These are phyloP conservation scores for Zygosaccharomyces bailii DNA, from an alignment of 805 yeast species.

Conservation along the genomic window DNA sequence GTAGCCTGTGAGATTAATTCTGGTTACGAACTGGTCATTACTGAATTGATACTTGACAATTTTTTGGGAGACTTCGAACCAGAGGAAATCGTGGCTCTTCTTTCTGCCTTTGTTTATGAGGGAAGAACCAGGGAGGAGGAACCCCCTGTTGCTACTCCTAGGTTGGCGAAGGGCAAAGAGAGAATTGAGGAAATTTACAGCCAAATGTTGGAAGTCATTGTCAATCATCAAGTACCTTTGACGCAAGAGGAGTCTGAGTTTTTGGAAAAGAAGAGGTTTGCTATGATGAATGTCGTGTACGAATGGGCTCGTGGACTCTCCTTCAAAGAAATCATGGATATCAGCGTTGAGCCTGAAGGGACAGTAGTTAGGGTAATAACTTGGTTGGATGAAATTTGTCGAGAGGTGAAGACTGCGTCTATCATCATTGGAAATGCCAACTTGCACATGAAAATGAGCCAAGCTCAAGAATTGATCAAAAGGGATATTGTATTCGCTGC, in stretches of 20 bases:
- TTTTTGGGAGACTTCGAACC: slow-evolving; percentile 91
- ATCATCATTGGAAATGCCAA: slow-evolving; percentile 89
- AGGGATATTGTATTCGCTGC: slow-evolving; percentile 98
- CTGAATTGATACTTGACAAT: slow-evolving; percentile 87
- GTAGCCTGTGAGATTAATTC: slow-evolving; percentile 90
- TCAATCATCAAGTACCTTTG: slow-evolving; percentile 64
- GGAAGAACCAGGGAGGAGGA: slow-evolving; percentile 65
- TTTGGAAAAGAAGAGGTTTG: slow-evolving; percentile 79
- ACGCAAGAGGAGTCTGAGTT: slow-evolving; percentile 85
- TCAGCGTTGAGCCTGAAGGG: slow-evolving; percentile 91
- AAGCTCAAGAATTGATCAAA: slow-evolving; percentile 91
- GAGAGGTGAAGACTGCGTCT: slow-evolving; percentile 92
- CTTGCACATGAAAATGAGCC: slow-evolving; percentile 84
- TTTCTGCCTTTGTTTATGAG: slow-evolving; percentile 91
- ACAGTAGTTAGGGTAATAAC: slow-evolving; percentile 95
- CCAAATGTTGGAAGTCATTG: slow-evolving; percentile 57
- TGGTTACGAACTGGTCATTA: slow-evolving; percentile 86
- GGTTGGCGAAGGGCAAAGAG: slow-evolving; percentile 66
- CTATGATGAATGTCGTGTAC: slow-evolving; percentile 87
- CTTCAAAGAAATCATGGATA: slow-evolving; percentile 84
- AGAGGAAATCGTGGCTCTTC: slow-evolving; percentile 92
- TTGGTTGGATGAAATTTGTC: slow-evolving; percentile 88
- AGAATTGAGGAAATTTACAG: slow-evolving; percentile 70
- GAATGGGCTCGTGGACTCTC: slow-evolving; percentile 98
- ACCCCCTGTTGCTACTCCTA: slow-evolving; percentile 63